phyloP scores from a whole-genome alignment of 768 basidiomycete species.

The Strobilomyces dryophilus region DNA sequence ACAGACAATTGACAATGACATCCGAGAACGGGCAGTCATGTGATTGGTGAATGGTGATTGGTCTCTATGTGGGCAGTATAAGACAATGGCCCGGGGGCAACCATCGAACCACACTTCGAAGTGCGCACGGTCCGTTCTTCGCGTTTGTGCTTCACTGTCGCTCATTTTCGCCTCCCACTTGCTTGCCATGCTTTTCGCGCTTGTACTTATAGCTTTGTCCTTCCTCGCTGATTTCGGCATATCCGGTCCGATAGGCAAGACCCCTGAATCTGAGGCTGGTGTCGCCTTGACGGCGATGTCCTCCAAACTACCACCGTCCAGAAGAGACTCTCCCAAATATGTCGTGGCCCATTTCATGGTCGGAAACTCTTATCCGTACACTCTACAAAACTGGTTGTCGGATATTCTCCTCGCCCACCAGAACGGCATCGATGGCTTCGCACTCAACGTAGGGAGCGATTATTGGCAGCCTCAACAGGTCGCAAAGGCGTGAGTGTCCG shows the following conservation, averaged over 20 bases:
- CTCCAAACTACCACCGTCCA: neutral
- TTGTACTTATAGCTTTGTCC: conserved; percentile 11
- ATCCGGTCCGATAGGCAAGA: conserved; percentile 14
- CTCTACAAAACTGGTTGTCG: conserved; percentile 36
- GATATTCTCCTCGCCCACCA: conserved; percentile 54
- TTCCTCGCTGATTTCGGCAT: conserved; percentile 3
- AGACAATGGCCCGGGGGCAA: neutral
- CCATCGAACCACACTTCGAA: neutral
- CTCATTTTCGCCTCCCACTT: conserved; percentile 16
- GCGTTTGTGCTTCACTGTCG: conserved; percentile 12
- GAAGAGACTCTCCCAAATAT: conserved; percentile 33
- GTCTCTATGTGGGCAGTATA: conserved; percentile 10
- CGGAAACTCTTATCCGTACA: conserved; percentile 67
- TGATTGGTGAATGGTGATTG: neutral
- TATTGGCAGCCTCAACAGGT: conserved; percentile 60
- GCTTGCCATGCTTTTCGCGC: conserved; percentile 14
- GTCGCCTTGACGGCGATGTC: conserved; percentile 1
- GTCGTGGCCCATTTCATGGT: conserved; percentile 59
- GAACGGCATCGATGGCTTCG: conserved; percentile 65
- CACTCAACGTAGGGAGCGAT: conserved; percentile 66
- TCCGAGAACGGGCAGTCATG: no score
- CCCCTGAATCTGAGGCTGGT: neutral
- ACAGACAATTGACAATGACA: neutral
- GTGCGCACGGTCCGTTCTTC: neutral
- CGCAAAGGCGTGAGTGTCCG: conserved; percentile 51